Conservation (phyloP, 1,284 basidiomycete genomes). For the Fomitopsis schrenkii region DNA sequence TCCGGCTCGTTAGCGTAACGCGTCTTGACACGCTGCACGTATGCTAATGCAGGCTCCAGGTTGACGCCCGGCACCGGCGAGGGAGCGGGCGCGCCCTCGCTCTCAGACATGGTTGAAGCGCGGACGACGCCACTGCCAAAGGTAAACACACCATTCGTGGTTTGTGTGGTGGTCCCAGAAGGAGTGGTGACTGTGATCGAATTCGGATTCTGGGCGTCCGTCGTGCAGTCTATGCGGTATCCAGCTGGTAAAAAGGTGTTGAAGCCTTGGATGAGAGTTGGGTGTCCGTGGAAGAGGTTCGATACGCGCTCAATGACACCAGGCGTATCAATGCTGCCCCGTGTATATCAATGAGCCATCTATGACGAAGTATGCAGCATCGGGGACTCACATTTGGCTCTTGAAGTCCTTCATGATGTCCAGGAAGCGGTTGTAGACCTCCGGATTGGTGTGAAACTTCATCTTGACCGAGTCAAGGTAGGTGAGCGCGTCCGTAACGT, state of each 20-base stretch:
- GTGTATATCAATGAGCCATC: not conserved
- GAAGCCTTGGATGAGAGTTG: slow-evolving; percentile 92
- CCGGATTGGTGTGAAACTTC: slow-evolving; percentile 83
- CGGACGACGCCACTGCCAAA: slow-evolving; percentile 1
- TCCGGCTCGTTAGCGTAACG: slow-evolving; percentile 83
- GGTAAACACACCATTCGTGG: slow-evolving; percentile 23
- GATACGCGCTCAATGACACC: slow-evolving; percentile 96
- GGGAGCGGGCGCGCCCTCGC: not conserved
- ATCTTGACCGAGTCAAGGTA: slow-evolving; percentile 93
- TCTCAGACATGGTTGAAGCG: not conserved
- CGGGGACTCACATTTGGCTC: slow-evolving; percentile 56
- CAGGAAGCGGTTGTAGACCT: slow-evolving; percentile 92
- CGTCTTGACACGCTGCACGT: slow-evolving; percentile 97
- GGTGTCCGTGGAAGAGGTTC: slow-evolving; percentile 89
- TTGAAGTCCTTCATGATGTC: slow-evolving; percentile 99
- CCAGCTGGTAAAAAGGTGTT: slow-evolving; percentile 96
- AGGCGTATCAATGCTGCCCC: slow-evolving; percentile 87
- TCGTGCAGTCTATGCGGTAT: slow-evolving; percentile 85
- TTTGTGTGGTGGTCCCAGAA: slow-evolving; percentile 48
- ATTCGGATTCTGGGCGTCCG: slow-evolving; percentile 52
- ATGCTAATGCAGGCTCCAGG: slow-evolving; percentile 81
- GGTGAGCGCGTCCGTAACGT: slow-evolving; percentile 87
- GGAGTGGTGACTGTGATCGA: slow-evolving; percentile 91
- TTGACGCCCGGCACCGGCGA: slow-evolving; percentile 1
- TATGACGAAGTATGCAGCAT: not conserved